These are phyloP conservation scores for Tillandsia fasciculata DNA, from an alignment of 176 grass and related monocot genomes.

Conservation along the genomic window DNA sequence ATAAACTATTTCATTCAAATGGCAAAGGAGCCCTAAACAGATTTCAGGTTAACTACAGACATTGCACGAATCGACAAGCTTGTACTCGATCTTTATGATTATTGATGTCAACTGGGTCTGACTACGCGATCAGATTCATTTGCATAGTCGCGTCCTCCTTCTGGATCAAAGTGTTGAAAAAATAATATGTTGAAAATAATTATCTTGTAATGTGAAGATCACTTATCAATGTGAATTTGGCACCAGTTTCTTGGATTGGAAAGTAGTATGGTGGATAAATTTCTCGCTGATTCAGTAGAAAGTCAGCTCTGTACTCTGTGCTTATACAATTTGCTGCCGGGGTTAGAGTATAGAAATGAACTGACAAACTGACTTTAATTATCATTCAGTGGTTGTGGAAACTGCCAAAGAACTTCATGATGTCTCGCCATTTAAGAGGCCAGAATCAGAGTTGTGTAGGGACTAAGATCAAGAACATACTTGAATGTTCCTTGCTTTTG, in stretches of 20 bases:
- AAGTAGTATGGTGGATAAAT: neutral
- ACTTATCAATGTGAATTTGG: too few relatives aligned
- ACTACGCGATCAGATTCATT: too few relatives aligned
- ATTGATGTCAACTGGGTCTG: too few relatives aligned
- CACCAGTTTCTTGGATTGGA: neutral
- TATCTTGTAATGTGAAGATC: too few relatives aligned
- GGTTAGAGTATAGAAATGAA: neutral
- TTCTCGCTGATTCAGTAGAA: neutral
- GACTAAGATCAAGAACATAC: conserved; percentile 48
- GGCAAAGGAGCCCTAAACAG: too few relatives aligned
- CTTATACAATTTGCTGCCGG: neutral
- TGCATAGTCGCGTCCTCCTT: too few relatives aligned
- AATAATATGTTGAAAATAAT: too few relatives aligned
- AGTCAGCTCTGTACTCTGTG: neutral
- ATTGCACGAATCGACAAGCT: too few relatives aligned
- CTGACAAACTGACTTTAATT: neutral
- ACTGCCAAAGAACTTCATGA: conserved; percentile 2
- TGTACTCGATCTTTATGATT: too few relatives aligned
- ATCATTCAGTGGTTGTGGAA: conserved; percentile 18
- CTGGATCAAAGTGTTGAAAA: too few relatives aligned
- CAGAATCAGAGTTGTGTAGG: conserved; percentile 49
- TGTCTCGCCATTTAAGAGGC: conserved; percentile 54
- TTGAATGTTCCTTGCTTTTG: conserved; percentile 46
- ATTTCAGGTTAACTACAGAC: too few relatives aligned
- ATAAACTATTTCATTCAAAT: too few relatives aligned